Base-by-base conservation (phyloP, 1,139 yeast species). In the Debaryomycetaceae sp. region DNA sequence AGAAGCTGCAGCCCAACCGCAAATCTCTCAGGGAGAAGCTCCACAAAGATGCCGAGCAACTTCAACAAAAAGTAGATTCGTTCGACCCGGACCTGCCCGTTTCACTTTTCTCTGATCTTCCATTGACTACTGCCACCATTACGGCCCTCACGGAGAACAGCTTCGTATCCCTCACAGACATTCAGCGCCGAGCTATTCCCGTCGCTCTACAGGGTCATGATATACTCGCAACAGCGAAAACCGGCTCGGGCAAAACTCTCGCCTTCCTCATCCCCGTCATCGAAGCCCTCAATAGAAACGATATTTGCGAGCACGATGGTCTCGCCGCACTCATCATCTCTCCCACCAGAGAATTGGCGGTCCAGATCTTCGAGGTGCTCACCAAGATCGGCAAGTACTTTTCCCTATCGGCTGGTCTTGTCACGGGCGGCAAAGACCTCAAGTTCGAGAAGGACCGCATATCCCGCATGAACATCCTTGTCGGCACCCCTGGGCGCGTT, bases 391-490 rank as follows among this genome's bases (percentile, higher is more conserved):
- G 98, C 23, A 73, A 77, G 30, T 66, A 74, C 41, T 82, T 79
- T 41, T 65, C 77, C 10, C 75, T 90, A 37, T 83, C 95, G 4
- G 97, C 97, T 2, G 98, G 96, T 37, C 63, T 90, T 40, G 94
- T 90, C 13, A 87, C 92, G 43, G 99, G 99, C 34, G 99, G 99
- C 30, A 87, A 90, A 50, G 96, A 90, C 51, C 85, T 83, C 25
- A 73, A 74, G 39, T 83, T 68, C 39, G 99, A 90, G 53, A 75
- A 76, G 43, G 96, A 86, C 32, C 73, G 98, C 50, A 72, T 90
- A 13, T 71, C 80, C 1, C 72, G 73, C 44, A 78, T 90, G 58
- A 90, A 90, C 51, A 82, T 90, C 30, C 62, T 90, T 36, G 82
- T 90, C 25, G 95, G 96, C 22, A 90, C 99, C 0, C 99, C 99